Percentiles rank a stretch among this genome's conserved stretches.
phyloP scores from a whole-genome alignment of 768 basidiomycete species.

The Tricholoma hemisulphureum region DNA sequence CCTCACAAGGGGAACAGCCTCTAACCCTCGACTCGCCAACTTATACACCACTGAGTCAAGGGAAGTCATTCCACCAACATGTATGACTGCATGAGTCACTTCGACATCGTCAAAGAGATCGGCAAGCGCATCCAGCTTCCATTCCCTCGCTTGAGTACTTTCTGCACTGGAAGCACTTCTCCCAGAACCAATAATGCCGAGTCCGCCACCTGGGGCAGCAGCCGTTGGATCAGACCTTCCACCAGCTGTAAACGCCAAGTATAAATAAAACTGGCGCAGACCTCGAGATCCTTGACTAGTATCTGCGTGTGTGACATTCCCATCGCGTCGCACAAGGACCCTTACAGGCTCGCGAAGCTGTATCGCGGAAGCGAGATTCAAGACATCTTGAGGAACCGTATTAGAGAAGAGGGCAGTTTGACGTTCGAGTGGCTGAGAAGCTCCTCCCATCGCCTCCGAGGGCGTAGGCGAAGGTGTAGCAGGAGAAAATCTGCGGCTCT shows the following conservation, averaged over 20 bases:
- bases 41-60: conserved; percentile 91
- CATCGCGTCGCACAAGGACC: conserved; percentile 93
- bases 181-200: conserved; percentile 94
- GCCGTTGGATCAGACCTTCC: conserved; percentile 59
- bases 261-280: conserved; percentile 93
- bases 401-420: conserved; percentile 97
- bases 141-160: conserved; percentile 83
- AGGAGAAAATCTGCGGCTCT: conserved; percentile 59
- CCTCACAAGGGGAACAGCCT: conserved; percentile 85
- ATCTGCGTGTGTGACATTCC: conserved; percentile 73
- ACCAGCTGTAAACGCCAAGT: conserved; percentile 90
- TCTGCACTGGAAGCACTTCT: conserved; percentile 77
- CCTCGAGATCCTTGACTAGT: conserved; percentile 71
- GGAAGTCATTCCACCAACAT: conserved; percentile 84
- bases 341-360: conserved; percentile 95
- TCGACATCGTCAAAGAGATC: conserved; percentile 90
- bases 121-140: conserved; percentile 91
- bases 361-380: conserved; percentile 91
- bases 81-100: conserved; percentile 75
- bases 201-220: conserved; percentile 50
- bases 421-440: conserved; percentile 57
- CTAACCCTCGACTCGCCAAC: conserved; percentile 78
- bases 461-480: conserved; percentile 50
- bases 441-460: conserved; percentile 31
- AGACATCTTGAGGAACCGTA: conserved; percentile 96